These are phyloP conservation scores for Tuctoria greenei DNA, from an alignment of 176 grass and related monocot genomes.

Conservation along the genomic window DNA sequence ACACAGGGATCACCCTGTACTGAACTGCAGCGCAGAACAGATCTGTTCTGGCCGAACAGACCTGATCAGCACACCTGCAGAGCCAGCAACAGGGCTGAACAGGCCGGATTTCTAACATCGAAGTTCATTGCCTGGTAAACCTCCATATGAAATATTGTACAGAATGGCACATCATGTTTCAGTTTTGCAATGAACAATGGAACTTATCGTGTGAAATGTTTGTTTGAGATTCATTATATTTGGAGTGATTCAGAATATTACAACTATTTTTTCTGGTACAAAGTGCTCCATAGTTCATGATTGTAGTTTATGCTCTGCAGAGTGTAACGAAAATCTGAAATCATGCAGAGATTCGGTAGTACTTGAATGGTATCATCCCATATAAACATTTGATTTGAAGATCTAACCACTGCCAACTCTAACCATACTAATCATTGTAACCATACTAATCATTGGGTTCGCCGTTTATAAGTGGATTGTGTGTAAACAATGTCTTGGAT, in stretches of 20 bases:
- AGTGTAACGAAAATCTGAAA: not conserved
- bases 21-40: no score
- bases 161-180: constrained; percentile 14
- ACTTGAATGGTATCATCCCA: not conserved
- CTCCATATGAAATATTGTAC: not conserved
- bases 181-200: not conserved
- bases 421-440: not conserved
- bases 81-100: no score
- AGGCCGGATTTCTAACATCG: no score
- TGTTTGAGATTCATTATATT: not conserved
- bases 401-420: not conserved
- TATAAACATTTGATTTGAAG: not conserved
- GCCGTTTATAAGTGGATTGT: not conserved
- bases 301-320: not conserved
- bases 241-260: not conserved
- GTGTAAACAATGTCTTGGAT: not conserved
- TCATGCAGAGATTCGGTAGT: not conserved
- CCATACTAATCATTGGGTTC: not conserved
- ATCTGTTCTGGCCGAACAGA: no score
- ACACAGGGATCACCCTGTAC: no score
- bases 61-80: no score
- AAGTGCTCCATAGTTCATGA: not conserved
- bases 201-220: not conserved
- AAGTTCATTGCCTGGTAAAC: constrained; percentile 46
- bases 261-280: not conserved